A percentile compares a stretch with the other conserved stretches of the same genome.
Evolutionary conservation across 768 basidiomycete genomes (phyloP).

Genomic region (Pulveroboletus sp.): DNA sequence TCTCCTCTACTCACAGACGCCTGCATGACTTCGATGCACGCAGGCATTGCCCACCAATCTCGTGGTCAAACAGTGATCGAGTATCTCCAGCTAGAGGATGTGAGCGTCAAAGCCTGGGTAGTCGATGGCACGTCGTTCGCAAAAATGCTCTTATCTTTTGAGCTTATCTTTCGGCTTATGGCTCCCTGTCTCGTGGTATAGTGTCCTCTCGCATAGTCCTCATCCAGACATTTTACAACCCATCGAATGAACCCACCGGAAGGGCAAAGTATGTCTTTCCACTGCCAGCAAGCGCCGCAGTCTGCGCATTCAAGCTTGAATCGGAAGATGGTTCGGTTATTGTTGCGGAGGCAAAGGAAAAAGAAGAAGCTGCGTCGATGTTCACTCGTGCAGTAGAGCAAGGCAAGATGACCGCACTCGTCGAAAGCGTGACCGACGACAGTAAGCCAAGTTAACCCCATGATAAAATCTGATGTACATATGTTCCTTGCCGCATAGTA

Average conservation of each 20-base stretch:
- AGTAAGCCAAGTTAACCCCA: constrained; percentile 31
- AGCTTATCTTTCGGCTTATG: neutral
- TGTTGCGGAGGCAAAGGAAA: constrained; percentile 46
- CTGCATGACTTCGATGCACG: constrained; percentile 11
- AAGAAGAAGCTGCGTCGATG: constrained; percentile 35
- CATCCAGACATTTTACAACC: constrained; percentile 39
- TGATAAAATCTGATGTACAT: neutral
- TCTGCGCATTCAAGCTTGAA: constrained; percentile 51
- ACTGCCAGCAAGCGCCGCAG: constrained; percentile 49
- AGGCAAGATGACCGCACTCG: constrained; percentile 41
- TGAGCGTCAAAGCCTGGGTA: constrained; percentile 37
- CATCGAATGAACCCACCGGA: constrained; percentile 33
- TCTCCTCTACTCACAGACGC: neutral
- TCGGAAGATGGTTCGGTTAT: constrained; percentile 41
- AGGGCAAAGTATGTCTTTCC: constrained; percentile 56
- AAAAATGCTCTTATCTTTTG: neutral
- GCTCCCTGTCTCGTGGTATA: constrained; percentile 7
- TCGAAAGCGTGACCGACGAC: constrained; percentile 49
- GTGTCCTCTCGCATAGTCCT: constrained; percentile 43
- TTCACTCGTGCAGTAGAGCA: constrained; percentile 38
- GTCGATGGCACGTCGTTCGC: constrained; percentile 36
- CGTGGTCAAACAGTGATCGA: constrained; percentile 18
- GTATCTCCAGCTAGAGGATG: constrained; percentile 40
- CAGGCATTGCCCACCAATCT: constrained; percentile 32
- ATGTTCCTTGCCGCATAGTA: constrained; percentile 29